Conservation (phyloP, 2,329 filamentous ascomycete genomes). For the Magnaporthiopsis poae region DNA sequence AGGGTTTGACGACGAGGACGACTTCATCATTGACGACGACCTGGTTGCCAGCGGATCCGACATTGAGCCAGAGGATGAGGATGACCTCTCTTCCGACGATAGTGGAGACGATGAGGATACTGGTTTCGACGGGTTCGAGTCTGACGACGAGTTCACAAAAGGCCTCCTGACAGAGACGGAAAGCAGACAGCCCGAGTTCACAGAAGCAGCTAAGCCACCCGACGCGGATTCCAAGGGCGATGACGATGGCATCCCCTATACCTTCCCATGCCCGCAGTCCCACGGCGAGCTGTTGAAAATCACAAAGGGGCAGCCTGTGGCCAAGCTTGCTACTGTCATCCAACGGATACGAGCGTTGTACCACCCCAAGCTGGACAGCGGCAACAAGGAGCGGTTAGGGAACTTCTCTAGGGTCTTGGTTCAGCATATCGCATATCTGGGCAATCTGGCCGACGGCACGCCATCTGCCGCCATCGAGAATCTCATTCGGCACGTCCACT, state of each 20-base stretch:
- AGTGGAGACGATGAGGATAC: constrained; percentile 24
- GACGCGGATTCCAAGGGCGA: constrained; percentile 31
- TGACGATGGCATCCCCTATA: constrained; percentile 61
- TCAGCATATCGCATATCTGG: constrained; percentile 47
- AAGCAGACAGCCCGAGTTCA: constrained; percentile 42
- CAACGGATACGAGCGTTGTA: constrained; percentile 88
- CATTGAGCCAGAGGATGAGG: constrained; percentile 44
- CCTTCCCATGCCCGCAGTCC: constrained; percentile 73
- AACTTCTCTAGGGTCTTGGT: constrained; percentile 58
- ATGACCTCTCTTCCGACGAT: constrained; percentile 24
- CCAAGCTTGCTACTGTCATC: constrained; percentile 66
- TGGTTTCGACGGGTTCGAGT: constrained; percentile 15
- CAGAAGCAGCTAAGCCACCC: constrained; percentile 30
- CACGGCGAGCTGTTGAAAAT: constrained; percentile 65
- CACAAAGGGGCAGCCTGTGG: constrained; percentile 48
- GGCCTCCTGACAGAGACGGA: constrained; percentile 55
- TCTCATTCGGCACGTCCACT: constrained; percentile 82
- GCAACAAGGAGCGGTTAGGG: constrained; percentile 74
- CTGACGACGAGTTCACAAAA: constrained; percentile 60
- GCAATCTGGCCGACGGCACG: constrained; percentile 24
- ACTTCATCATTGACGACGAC: constrained; percentile 83
- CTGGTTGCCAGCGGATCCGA: constrained; percentile 74
- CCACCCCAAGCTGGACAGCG: constrained; percentile 72
- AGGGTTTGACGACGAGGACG: constrained; percentile 84
- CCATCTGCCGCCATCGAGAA: constrained; percentile 65